These are phyloP conservation scores for Arxiozyma telluris DNA, from an alignment of 1,139 yeast species.

Conservation along the genomic window DNA sequence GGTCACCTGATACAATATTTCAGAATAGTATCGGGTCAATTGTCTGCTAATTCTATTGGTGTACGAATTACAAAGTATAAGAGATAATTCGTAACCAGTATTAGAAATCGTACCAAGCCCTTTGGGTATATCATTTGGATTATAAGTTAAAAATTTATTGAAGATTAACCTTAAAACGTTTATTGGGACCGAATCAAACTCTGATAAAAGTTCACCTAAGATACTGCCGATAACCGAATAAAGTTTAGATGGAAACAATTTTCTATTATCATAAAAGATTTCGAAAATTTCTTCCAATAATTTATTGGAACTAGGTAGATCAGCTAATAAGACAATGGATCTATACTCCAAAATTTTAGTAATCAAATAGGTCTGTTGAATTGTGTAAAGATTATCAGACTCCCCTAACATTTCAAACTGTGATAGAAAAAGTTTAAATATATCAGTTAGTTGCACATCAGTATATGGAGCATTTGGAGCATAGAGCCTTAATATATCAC, in stretches of 20 bases:
- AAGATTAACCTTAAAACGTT: conserved; percentile 55
- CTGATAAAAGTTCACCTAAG: conserved; percentile 68
- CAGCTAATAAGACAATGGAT: conserved; percentile 70
- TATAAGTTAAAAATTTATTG: conserved; percentile 33
- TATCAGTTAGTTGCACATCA: conserved; percentile 48
- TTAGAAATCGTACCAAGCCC: conserved; percentile 34
- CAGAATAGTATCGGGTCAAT: conserved; percentile 74
- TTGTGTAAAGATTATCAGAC: conserved; percentile 53
- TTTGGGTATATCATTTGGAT: conserved; percentile 28
- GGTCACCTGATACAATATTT: conserved; percentile 48
- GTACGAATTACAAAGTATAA: conserved; percentile 61
- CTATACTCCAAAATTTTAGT: conserved; percentile 69
- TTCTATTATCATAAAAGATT: conserved; percentile 49
- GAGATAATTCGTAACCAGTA: conserved; percentile 57
- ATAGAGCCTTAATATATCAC: conserved; percentile 65
- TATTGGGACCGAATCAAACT: conserved; percentile 59
- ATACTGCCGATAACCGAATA: conserved; percentile 60
- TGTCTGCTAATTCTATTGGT: conserved; percentile 69
- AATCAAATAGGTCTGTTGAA: conserved; percentile 58
- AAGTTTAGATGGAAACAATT: conserved; percentile 34
- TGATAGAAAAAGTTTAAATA: conserved; percentile 53
- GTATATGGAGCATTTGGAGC: conserved; percentile 93
- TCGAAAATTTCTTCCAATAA: conserved; percentile 51
- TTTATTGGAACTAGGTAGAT: conserved; percentile 53
- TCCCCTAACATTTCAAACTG: conserved; percentile 55